Evolutionary conservation across 2,329 filamentous ascomycete genomes (phyloP), one percentile per base, ranked within the genome.

Genomic region (Uncinocarpus reesii): DNA sequence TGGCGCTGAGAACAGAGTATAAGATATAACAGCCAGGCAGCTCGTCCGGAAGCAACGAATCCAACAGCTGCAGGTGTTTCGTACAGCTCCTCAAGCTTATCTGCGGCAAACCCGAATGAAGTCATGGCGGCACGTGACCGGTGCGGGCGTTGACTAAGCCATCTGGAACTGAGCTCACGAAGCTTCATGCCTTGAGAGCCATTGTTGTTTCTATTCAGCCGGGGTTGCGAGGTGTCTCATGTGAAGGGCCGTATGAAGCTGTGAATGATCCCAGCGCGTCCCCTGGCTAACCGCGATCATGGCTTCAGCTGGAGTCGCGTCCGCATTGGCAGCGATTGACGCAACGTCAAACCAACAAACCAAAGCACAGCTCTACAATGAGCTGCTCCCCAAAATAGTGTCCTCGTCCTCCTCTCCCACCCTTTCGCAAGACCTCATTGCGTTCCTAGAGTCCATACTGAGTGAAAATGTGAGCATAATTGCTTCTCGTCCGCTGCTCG

Each of bases 381-480:
- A 73, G 16, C 68, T 81, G n/a, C 74, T 83, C 53, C 64, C 71
- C 53, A 67, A 73, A 42, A 77, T 81, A 60, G 68, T 77, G 44
- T 61, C 69, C 10, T 69, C 69, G 49, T 59, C 63, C 8, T 62
- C 68, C 6, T 57, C 66, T 29, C 64, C 71, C 16, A 67, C 74
- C 47, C 68, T 79, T 40, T 63, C 74, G 48, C 64, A 75, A 52
- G 80, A 89, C 64, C 73, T 89, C 50, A 79, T 78, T 52, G 78
- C 78, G 58, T 81, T 86, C 56, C 72, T 81, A 47, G 75, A 81
- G 58, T 78, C 88, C 42, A 74, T 89, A 46, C 78, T 89, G 55
- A 74, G 71, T 55, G 80, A 85, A 58, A 74, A 75, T 18, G 75
- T 89, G 47, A 84, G 84, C 58, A 81, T 90, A 57, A 84, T 92